phyloP scores from a whole-genome alignment of 1,139 yeast genomes.

The Dujonia santamariae region DNA sequence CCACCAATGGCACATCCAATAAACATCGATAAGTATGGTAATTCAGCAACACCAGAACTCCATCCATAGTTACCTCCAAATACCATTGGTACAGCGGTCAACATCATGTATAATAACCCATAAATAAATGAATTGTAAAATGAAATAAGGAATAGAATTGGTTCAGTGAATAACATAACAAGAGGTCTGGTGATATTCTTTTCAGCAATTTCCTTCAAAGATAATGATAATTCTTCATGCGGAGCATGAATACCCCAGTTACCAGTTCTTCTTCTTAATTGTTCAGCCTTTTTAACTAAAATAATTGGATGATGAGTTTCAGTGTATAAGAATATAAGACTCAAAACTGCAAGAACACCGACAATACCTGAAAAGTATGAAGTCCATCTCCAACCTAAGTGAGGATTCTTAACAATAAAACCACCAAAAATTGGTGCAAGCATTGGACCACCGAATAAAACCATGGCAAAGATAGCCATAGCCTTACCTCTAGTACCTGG shows the following conservation, averaged over 20 bases:
- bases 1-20: slow-evolving; percentile 62
- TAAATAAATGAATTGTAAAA: slow-evolving; percentile 81
- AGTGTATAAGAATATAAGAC: slow-evolving; percentile 25
- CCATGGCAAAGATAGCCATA: slow-evolving; percentile 59
- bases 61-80: slow-evolving; percentile 57
- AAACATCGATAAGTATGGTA: slow-evolving; percentile 56
- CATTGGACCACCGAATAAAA: slow-evolving; percentile 74
- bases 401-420: slow-evolving; percentile 20
- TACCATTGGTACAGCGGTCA: slow-evolving; percentile 72
- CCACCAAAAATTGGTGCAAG: slow-evolving; percentile 60
- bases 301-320: slow-evolving; percentile 47
- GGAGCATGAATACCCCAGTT: slow-evolving; percentile 81
- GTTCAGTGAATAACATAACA: slow-evolving; percentile 62
- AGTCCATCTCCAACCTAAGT: slow-evolving; percentile 52
- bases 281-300: slow-evolving; percentile 52
- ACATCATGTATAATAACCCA: slow-evolving; percentile 69
- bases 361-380: slow-evolving; percentile 47
- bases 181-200: slow-evolving; percentile 68
- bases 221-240: slow-evolving; percentile 63
- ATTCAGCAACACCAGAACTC: slow-evolving; percentile 46
- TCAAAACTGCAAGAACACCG: slow-evolving; percentile 27
- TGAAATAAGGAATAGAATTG: slow-evolving; percentile 65
- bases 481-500: slow-evolving; percentile 66
- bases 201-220: slow-evolving; percentile 57
- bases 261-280: slow-evolving; percentile 45